Percentiles rank a stretch among this genome's conserved stretches.
Evolutionary conservation across 2,329 filamentous ascomycete genomes (phyloP).

Genomic region (Diaporthe sp.): DNA sequence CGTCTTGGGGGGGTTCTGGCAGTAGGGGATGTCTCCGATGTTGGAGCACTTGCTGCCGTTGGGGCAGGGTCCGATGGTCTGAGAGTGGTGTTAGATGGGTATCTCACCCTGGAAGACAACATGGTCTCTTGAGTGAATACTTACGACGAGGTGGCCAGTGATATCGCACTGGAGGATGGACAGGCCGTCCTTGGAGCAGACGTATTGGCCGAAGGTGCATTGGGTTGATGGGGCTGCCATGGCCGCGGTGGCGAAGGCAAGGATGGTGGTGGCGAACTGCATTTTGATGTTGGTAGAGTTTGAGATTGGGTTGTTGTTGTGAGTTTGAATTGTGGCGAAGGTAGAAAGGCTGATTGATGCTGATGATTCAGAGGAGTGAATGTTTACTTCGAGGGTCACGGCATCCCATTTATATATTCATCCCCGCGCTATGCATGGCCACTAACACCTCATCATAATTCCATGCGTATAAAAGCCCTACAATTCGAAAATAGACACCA

Average conservation of each 20-base stretch:
- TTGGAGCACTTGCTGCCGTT: conserved; percentile 36
- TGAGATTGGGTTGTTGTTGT: not conserved
- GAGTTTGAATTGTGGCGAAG: not conserved
- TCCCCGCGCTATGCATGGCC: not conserved
- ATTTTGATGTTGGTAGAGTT: conserved; percentile 32
- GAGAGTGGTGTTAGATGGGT: not conserved
- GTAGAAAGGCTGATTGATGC: conserved; percentile 2
- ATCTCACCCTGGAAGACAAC: no score
- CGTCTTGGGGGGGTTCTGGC: conserved; percentile 26
- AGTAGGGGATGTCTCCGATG: conserved; percentile 38
- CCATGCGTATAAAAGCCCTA: not conserved
- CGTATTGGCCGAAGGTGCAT: conserved; percentile 41
- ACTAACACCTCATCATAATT: not conserved
- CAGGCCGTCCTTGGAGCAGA: conserved; percentile 33
- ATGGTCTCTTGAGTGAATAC: not conserved
- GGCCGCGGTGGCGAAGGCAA: conserved; percentile 40
- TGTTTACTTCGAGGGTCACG: not conserved
- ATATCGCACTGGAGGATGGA: conserved; percentile 39
- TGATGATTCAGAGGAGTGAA: not conserved
- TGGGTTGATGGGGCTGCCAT: conserved; percentile 32
- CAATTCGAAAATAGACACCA: conserved; percentile 6
- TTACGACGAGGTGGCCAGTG: conserved; percentile 36
- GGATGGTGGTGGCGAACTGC: conserved; percentile 39
- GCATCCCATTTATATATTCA: conserved; percentile 32
- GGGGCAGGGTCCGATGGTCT: conserved; percentile 39